phyloP scores from a whole-genome alignment of 2,329 filamentous ascomycete genomes.

The Cladosporium oxysporum region DNA sequence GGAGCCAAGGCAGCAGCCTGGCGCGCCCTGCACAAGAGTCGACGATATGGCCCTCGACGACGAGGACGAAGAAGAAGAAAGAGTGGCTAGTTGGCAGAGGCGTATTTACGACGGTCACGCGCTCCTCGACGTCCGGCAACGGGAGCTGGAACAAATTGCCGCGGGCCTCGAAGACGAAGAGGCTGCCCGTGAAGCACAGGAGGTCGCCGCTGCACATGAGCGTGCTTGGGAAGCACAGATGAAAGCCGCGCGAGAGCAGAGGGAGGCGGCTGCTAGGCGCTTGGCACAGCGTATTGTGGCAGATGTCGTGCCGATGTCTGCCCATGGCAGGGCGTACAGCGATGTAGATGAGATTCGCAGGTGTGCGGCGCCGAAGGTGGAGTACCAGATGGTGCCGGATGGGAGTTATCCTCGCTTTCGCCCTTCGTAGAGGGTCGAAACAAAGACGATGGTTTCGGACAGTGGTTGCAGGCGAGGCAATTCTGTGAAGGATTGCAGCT shows the following conservation, averaged over 20 bases:
- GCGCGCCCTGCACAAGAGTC: background rate
- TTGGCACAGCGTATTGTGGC: background rate
- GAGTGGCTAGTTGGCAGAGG: background rate
- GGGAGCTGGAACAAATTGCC: background rate
- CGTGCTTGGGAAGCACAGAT: background rate
- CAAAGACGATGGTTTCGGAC: background rate
- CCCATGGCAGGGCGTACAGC: background rate
- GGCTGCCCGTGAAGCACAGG: background rate
- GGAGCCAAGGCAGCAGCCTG: background rate
- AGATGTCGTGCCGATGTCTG: slow-evolving; percentile 5
- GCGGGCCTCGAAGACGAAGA: background rate
- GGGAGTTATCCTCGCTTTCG: background rate
- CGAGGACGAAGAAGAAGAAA: too few relatives aligned
- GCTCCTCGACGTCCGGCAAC: background rate
- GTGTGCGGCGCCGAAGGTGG: background rate
- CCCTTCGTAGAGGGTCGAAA: background rate
- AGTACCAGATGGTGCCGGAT: background rate
- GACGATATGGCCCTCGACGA: background rate
- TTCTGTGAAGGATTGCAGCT: too few relatives aligned
- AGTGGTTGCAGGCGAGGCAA: background rate
- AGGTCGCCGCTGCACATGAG: background rate
- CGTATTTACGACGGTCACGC: background rate
- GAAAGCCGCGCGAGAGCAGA: background rate
- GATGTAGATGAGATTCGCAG: background rate
- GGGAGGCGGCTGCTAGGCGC: background rate